These are phyloP conservation scores for Paramecium sexaurelia DNA, from an alignment of 73 alveolate species.

Conservation along the genomic window DNA sequence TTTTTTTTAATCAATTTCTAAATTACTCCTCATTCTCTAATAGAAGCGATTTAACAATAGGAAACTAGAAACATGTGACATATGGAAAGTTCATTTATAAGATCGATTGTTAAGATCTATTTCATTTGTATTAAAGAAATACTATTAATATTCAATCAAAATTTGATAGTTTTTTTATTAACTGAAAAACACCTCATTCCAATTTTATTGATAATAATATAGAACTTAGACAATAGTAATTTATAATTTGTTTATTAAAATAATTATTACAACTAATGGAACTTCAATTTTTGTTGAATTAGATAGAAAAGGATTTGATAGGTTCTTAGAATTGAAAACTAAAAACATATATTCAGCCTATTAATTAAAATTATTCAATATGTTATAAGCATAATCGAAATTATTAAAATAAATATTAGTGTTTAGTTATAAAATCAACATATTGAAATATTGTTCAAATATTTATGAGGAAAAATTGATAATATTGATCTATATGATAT, in stretches of 20 bases:
- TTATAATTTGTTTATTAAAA: background rate
- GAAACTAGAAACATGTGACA: background rate
- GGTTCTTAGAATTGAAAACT: background rate
- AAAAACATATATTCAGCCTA: background rate
- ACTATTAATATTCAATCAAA: too few relatives aligned
- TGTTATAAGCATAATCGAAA: constrained; percentile 38
- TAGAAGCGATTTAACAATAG: constrained; percentile 1
- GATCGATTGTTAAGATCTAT: background rate
- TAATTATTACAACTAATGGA: background rate
- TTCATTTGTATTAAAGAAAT: background rate
- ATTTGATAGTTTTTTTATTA: too few relatives aligned
- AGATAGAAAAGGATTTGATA: constrained; percentile 9
- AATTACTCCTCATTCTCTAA: background rate
- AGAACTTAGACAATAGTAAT: constrained; percentile 2
- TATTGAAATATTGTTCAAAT: background rate
- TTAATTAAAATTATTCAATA: background rate
- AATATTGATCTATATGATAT: background rate
- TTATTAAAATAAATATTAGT: background rate
- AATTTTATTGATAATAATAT: background rate
- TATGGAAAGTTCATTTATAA: background rate
- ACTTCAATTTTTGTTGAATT: background rate
- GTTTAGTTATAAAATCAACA: background rate
- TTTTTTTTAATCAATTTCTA: too few relatives aligned
- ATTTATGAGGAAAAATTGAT: constrained; percentile 53
- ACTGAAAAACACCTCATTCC: constrained; percentile 24